Conservation (phyloP, 1,284 basidiomycete genomes). For the Marasmius tenuissimus region DNA sequence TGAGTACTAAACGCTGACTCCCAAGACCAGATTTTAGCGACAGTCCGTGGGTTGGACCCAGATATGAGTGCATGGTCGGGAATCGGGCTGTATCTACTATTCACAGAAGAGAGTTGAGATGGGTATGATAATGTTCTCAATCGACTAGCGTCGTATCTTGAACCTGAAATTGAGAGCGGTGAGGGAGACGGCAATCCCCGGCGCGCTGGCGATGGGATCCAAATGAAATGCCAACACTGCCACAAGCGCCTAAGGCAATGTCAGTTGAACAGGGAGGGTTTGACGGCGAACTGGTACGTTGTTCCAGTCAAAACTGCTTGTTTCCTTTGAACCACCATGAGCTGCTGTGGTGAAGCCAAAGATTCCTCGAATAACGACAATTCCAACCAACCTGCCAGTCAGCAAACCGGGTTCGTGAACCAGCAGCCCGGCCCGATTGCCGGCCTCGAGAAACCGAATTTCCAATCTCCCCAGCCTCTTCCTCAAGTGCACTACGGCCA, state of each 20-base stretch:
- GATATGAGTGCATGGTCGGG: too few species aligned
- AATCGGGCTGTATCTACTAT: too few species aligned
- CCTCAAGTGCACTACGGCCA: conserved; percentile 35
- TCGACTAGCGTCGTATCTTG: too few species aligned
- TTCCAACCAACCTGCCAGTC: conserved; percentile 26
- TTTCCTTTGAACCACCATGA: conserved; percentile 35
- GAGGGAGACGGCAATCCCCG: background rate
- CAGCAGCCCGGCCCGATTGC: conserved; percentile 53
- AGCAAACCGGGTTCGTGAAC: conserved; percentile 30
- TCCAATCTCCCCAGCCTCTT: conserved; percentile 43
- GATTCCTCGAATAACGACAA: conserved; percentile 29
- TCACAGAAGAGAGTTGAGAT: too few species aligned
- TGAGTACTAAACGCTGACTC: too few species aligned
- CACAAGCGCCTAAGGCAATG: background rate
- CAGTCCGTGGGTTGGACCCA: too few species aligned
- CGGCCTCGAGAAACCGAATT: conserved; percentile 34
- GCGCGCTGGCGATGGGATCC: background rate
- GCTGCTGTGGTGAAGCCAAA: conserved; percentile 55
- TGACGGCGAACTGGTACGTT: background rate
- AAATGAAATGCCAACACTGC: background rate
- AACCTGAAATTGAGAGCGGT: too few species aligned
- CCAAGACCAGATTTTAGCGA: too few species aligned
- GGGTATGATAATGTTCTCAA: too few species aligned
- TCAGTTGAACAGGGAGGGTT: conserved; percentile 2
- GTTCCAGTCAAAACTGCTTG: conserved; percentile 4